Evolutionary conservation across 345 rosid species (phyloP).

Genomic region (Syzygium aqueum): DNA sequence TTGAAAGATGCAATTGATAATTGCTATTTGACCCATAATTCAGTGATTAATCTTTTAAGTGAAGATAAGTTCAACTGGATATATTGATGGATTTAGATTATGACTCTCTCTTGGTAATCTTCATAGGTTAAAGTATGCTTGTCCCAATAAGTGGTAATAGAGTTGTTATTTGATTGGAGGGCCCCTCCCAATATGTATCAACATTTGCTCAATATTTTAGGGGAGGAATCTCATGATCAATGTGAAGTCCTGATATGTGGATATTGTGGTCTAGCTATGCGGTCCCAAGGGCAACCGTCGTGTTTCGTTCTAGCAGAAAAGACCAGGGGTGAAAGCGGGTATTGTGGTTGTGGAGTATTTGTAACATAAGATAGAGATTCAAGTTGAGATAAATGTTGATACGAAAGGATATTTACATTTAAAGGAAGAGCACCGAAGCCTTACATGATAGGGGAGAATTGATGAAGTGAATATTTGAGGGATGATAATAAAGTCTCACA

Average conservation of each 20-base stretch:
- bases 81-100: not conserved
- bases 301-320: not conserved
- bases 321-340: not conserved
- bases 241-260: not conserved
- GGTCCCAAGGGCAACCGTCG: not conserved
- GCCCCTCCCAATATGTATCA: not conserved
- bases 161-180: not conserved
- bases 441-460: not conserved
- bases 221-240: not conserved
- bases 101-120: not conserved
- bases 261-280: not conserved
- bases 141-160: not conserved
- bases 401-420: not conserved
- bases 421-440: not conserved
- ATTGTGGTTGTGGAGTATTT: not conserved
- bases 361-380: not conserved
- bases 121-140: not conserved
- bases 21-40: not conserved
- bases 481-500: not conserved
- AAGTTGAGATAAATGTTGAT: not conserved
- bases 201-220: not conserved
- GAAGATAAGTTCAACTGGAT: not conserved
- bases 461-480: not conserved
- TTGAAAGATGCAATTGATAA: not conserved
- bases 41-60: not conserved